phyloP scores from a whole-genome alignment of 2,329 filamentous ascomycete species.

The Aspergillus sp. region DNA sequence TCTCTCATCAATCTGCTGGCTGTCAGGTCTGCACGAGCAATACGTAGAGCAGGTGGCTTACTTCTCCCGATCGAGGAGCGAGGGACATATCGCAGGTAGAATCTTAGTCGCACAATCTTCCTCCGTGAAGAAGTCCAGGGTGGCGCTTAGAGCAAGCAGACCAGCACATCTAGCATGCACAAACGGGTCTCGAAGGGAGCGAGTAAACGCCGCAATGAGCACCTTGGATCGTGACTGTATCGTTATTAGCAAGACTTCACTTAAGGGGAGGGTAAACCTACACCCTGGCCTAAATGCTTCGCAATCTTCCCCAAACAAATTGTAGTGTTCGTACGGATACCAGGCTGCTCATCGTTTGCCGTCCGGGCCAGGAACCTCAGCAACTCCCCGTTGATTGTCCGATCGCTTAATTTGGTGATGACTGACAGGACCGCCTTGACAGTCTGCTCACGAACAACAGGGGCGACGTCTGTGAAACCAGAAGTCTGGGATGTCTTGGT shows the following conservation, averaged over 20 bases:
- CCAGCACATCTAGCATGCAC: conserved; percentile 90
- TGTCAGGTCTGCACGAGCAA: conserved; percentile 1
- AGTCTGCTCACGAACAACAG: conserved; percentile 90
- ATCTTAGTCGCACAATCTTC: conserved; percentile 85
- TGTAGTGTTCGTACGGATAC: conserved; percentile 95
- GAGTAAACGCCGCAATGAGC: conserved; percentile 84
- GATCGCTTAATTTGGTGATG: conserved; percentile 84
- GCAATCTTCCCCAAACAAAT: conserved; percentile 97
- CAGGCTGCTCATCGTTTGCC: conserved; percentile 94
- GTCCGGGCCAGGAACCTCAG: conserved; percentile 90
- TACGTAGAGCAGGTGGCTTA: conserved; percentile 21
- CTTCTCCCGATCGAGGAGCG: conserved; percentile 92
- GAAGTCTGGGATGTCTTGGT: conserved; percentile 60
- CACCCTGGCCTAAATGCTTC: conserved; percentile 70
- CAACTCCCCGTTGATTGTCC: conserved; percentile 89
- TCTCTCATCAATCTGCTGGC: conserved; percentile 68
- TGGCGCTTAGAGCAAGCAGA: conserved; percentile 80
- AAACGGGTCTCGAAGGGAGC: conserved; percentile 88
- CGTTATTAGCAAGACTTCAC: conserved; percentile 22
- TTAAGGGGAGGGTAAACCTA: conserved; percentile 25
- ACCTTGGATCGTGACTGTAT: conserved; percentile 77
- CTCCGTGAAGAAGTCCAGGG: conserved; percentile 79
- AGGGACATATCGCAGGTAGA: conserved; percentile 77
- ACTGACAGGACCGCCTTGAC: conserved; percentile 89
- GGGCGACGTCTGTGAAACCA: conserved; percentile 88